A percentile compares a stretch with the other conserved stretches of the same genome.
These are phyloP conservation scores for Rhodamnia rubescens DNA, from an alignment of 345 rosid species.

Conservation along the genomic window DNA sequence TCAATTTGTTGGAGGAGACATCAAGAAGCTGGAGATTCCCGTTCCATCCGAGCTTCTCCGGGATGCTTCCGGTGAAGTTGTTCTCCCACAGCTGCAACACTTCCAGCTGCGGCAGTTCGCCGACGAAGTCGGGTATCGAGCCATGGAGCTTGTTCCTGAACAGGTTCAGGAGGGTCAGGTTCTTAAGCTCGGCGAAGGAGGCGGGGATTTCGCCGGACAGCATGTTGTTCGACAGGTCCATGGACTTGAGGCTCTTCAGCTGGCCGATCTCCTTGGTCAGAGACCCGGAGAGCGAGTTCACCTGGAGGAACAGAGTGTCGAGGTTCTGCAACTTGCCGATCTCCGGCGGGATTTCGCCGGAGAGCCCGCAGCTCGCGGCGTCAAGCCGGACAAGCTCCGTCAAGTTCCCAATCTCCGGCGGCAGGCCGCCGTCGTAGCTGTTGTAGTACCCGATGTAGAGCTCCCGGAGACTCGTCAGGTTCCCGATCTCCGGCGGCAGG, in stretches of 20 bases:
- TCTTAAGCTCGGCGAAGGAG: conserved; percentile 23
- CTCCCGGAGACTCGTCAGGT: conserved; percentile 33
- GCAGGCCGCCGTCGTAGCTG: conserved; percentile 26
- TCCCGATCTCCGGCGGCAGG: conserved; percentile 39
- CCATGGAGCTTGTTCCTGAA: conserved; percentile 41
- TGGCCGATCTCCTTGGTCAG: conserved; percentile 26
- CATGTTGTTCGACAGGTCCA: conserved; percentile 38
- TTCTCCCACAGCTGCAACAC: conserved; percentile 47
- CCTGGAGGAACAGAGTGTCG: conserved; percentile 44
- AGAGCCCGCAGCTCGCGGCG: conserved; percentile 35
- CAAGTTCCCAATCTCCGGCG: conserved; percentile 38
- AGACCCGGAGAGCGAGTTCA: conserved; percentile 23
- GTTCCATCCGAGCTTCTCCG: conserved; percentile 23
- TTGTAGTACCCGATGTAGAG: conserved; percentile 82
- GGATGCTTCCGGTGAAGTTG: conserved; percentile 35
- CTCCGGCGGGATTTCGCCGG: conserved; percentile 33
- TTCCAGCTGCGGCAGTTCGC: conserved; percentile 26
- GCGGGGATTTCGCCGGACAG: conserved; percentile 32
- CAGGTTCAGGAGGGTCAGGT: conserved; percentile 33
- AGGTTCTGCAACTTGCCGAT: conserved; percentile 31
- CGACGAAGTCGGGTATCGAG: conserved; percentile 31
- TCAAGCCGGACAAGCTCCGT: conserved; percentile 29
- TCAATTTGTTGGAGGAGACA: conserved; percentile 36
- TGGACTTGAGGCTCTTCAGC: conserved; percentile 28
- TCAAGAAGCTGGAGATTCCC: conserved; percentile 27